Evolutionary conservation across 2,329 filamentous ascomycete genomes (phyloP).

Genomic region (Periconia digitata): DNA sequence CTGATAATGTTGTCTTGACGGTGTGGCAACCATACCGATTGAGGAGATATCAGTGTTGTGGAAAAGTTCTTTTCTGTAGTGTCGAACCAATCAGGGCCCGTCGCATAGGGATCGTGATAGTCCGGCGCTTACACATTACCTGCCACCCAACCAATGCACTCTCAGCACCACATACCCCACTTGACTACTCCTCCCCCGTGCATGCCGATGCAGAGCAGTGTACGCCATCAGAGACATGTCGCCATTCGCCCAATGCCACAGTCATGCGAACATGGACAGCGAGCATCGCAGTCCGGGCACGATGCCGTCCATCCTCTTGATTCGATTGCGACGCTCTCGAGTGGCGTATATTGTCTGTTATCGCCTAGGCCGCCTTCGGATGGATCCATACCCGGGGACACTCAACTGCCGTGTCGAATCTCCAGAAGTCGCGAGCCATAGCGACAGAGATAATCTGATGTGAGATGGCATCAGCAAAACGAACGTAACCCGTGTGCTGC

Average conservation of each 20-base stretch:
- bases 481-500: constrained; percentile 10
- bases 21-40: too few relatives aligned
- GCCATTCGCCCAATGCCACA: constrained; percentile 28
- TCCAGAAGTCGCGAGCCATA: background rate
- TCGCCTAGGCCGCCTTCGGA: constrained; percentile 11
- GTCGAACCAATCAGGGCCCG: too few relatives aligned
- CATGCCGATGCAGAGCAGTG: constrained; percentile 26
- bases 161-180: constrained; percentile 27
- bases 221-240: constrained; percentile 16
- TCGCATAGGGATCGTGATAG: constrained; percentile 12
- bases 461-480: constrained; percentile 11
- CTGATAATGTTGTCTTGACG: too few relatives aligned
- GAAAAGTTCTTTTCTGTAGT: too few relatives aligned
- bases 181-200: constrained; percentile 25
- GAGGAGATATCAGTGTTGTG: too few relatives aligned
- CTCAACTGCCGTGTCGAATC: constrained; percentile 7
- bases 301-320: constrained; percentile 19
- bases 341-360: constrained; percentile 22
- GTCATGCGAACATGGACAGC: constrained; percentile 39
- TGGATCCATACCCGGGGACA: constrained; percentile 5
- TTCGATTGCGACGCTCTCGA: constrained; percentile 27
- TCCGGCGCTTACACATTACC: constrained; percentile 14
- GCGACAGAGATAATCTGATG: constrained; percentile 15
- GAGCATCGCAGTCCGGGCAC: constrained; percentile 8
- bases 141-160: constrained; percentile 14